These are phyloP conservation scores for Trypanosoma theileri DNA, from an alignment of 208 protist species.

Conservation along the genomic window DNA sequence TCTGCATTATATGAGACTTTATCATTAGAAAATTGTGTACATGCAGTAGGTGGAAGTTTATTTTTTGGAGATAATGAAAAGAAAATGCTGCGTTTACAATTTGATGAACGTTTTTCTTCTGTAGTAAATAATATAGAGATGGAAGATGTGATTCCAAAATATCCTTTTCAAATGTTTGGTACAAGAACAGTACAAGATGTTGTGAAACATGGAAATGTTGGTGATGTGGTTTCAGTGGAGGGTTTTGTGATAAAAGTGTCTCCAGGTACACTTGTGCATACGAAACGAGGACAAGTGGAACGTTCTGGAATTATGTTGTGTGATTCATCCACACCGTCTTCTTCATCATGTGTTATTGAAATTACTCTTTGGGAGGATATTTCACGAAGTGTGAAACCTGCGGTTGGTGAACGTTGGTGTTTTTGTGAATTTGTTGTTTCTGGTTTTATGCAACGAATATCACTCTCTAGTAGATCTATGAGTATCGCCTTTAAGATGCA, in stretches of 20 bases:
- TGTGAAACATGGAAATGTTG: conserved; percentile 31
- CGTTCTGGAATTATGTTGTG: conserved; percentile 37
- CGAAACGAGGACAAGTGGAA: conserved; percentile 63
- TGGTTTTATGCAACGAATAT: conserved; percentile 57
- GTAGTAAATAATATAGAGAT: conserved; percentile 19
- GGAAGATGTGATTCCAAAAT: conserved; percentile 29
- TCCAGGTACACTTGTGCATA: conserved; percentile 34
- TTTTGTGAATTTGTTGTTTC: conserved; percentile 53
- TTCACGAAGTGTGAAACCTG: conserved; percentile 29
- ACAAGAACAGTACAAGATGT: conserved; percentile 37
- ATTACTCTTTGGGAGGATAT: conserved; percentile 76
- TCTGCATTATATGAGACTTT: conserved; percentile 24
- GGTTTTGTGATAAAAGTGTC: conserved; percentile 41
- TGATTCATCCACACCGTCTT: conserved; percentile 9
- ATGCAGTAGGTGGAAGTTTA: conserved; percentile 33
- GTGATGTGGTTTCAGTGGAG: conserved; percentile 49
- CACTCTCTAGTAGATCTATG: conserved; percentile 37
- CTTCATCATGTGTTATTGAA: conserved; percentile 31
- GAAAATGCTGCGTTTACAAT: conserved; percentile 39
- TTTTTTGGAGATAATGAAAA: conserved; percentile 31
- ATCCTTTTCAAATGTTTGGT: conserved; percentile 42
- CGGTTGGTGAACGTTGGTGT: conserved; percentile 53
- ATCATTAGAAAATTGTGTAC: conserved; percentile 32
- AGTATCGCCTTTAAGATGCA: conserved; percentile 38
- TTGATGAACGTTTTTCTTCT: conserved; percentile 38